These are phyloP conservation scores for Hemisphaericaspora xylofermentans DNA, from an alignment of 1,139 yeast species.

Conservation along the genomic window DNA sequence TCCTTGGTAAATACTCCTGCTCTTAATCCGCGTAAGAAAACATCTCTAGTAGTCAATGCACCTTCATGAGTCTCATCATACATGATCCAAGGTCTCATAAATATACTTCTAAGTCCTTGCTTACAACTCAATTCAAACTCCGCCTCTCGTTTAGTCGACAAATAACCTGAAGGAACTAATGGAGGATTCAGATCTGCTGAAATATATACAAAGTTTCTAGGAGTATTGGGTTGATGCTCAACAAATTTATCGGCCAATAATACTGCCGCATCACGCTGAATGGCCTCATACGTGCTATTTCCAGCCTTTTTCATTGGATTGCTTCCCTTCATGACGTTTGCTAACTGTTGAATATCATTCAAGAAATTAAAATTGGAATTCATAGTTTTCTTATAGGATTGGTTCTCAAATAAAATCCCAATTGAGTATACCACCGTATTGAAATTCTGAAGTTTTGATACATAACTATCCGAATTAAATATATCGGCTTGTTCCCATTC, in stretches of 20 bases:
- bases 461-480: slow-evolving; percentile 61
- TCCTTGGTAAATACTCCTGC: slow-evolving; percentile 45
- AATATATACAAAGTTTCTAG: slow-evolving; percentile 63
- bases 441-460: slow-evolving; percentile 43
- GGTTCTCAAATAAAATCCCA: slow-evolving; percentile 71
- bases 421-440: slow-evolving; percentile 80
- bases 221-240: slow-evolving; percentile 22
- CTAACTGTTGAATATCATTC: slow-evolving; percentile 30
- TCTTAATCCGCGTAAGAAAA: slow-evolving; percentile 27
- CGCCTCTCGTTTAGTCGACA: slow-evolving; percentile 74
- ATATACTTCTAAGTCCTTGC: slow-evolving; percentile 52
- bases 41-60: slow-evolving; percentile 27
- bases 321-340: slow-evolving; percentile 31
- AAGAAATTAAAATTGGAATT: slow-evolving; percentile 40
- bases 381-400: slow-evolving; percentile 57
- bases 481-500: slow-evolving; percentile 69
- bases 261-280: slow-evolving; percentile 72
- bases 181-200: slow-evolving; percentile 79
- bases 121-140: slow-evolving; percentile 55
- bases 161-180: slow-evolving; percentile 65
- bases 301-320: slow-evolving; percentile 55
- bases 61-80: slow-evolving; percentile 50
- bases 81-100: slow-evolving; percentile 83
- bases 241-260: slow-evolving; percentile 58
- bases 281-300: slow-evolving; percentile 53